Percentiles rank a stretch among this genome's conserved stretches.
Evolutionary conservation across 1,284 basidiomycete species (phyloP).

Genomic region (Takashimella tepidaria): DNA sequence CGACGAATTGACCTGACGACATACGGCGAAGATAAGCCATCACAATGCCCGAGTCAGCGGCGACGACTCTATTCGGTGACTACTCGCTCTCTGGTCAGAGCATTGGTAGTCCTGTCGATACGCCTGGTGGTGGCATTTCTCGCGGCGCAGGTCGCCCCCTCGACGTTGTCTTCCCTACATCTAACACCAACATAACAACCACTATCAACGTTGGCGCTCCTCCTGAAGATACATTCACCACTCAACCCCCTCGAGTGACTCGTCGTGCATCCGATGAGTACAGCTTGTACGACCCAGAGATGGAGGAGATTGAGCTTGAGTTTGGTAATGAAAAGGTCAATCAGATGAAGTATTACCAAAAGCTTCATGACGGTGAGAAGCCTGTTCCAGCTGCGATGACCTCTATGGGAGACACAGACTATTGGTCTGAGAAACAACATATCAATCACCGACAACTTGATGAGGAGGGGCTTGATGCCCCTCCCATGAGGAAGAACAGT

Average conservation of each 20-base stretch:
- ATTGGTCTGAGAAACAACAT: not conserved
- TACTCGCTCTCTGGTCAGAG: not conserved
- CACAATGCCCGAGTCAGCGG: not conserved
- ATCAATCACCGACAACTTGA: not conserved
- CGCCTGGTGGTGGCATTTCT: not conserved
- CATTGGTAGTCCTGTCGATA: not conserved
- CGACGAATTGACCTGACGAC: not conserved
- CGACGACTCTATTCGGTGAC: not conserved
- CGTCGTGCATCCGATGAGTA: not conserved
- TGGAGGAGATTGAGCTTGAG: not conserved
- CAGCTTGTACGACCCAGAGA: not conserved
- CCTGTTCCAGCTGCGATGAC: not conserved
- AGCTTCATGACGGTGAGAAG: not conserved
- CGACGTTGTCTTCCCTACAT: not conserved
- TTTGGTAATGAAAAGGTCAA: not conserved
- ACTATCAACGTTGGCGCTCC: not conserved
- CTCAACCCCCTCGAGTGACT: not conserved
- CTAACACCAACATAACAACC: too few species aligned
- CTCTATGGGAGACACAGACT: not conserved
- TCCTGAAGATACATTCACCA: not conserved
- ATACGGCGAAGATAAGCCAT: too few species aligned
- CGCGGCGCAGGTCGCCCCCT: not conserved
- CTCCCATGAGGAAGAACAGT: not conserved
- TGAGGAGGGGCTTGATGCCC: not conserved
- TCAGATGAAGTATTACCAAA: not conserved